Conservation (phyloP, 148 eudicot genomes). For the Rhododendron ovatum region DNA sequence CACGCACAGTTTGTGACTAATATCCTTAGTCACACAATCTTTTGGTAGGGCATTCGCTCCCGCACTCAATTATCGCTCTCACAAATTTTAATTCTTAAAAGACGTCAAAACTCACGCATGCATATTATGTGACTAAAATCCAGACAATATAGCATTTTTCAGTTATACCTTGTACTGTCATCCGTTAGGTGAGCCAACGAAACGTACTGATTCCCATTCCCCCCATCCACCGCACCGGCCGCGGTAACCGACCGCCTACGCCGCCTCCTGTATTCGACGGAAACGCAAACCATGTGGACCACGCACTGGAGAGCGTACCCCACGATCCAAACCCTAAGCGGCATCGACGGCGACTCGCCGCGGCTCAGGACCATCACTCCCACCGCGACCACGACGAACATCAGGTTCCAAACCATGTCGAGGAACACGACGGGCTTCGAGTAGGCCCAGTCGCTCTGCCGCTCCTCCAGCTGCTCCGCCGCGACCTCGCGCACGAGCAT, state of each 20-base stretch:
- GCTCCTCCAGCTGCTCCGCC: constrained; percentile 60
- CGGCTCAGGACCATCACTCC: constrained; percentile 30
- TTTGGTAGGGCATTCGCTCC: no score
- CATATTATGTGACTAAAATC: background rate
- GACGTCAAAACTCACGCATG: background rate
- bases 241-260: constrained; percentile 5
- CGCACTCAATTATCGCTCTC: background rate
- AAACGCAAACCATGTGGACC: constrained; percentile 56
- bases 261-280: constrained; percentile 46
- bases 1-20: no score
- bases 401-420: constrained; percentile 60
- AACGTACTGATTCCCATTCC: constrained; percentile 16
- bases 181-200: constrained; percentile 22
- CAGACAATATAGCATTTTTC: background rate
- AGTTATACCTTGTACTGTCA: constrained; percentile 11
- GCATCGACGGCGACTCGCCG: constrained; percentile 25
- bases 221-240: constrained; percentile 3
- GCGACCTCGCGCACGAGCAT: constrained; percentile 66
- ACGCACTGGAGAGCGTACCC: constrained; percentile 68
- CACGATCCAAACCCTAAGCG: constrained; percentile 56
- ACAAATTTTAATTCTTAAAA: background rate
- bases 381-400: constrained; percentile 35
- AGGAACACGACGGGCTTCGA: constrained; percentile 58
- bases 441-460: constrained; percentile 73
- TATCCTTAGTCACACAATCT: no score